Percentiles rank a stretch among this genome's conserved stretches.
Evolutionary conservation across 805 yeast genomes (phyloP).

Genomic region (Sugiyamaella boreocaroliniensis): DNA sequence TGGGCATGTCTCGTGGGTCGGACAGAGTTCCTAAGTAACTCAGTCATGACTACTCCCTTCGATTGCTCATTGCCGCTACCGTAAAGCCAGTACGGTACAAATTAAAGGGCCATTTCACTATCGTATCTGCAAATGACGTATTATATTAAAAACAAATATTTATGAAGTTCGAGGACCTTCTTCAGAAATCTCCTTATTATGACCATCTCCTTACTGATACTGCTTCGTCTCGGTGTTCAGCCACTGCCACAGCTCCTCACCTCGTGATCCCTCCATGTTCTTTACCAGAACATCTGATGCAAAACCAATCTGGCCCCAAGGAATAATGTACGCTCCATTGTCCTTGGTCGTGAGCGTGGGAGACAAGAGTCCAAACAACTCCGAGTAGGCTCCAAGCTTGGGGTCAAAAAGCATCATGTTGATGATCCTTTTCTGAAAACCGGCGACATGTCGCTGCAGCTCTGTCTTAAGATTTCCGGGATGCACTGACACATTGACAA

Average conservation of each 20-base stretch:
- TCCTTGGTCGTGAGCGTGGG: conserved; percentile 34
- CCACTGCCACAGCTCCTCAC: conserved; percentile 32
- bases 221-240: conserved; percentile 26
- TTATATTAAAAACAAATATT: too few species aligned
- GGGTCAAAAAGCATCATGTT: conserved; percentile 17
- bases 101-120: too few species aligned
- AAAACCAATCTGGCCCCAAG: conserved; percentile 39
- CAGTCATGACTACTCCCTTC: too few species aligned
- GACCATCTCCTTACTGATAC: background rate
- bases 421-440: background rate
- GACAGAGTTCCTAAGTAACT: too few species aligned
- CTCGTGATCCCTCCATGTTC: conserved; percentile 31
- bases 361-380: conserved; percentile 37
- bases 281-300: conserved; percentile 33
- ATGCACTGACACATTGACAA: conserved; percentile 33
- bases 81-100: too few species aligned
- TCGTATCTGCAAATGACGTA: too few species aligned
- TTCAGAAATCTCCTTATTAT: too few species aligned
- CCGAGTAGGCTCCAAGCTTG: conserved; percentile 40
- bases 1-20: too few species aligned
- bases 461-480: conserved; percentile 38
- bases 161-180: too few species aligned
- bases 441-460: conserved; percentile 25
- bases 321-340: conserved; percentile 35
- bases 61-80: too few species aligned